Evolutionary conservation across 1,284 basidiomycete genomes (phyloP).

Genomic region (Sporisorium reilianum): DNA sequence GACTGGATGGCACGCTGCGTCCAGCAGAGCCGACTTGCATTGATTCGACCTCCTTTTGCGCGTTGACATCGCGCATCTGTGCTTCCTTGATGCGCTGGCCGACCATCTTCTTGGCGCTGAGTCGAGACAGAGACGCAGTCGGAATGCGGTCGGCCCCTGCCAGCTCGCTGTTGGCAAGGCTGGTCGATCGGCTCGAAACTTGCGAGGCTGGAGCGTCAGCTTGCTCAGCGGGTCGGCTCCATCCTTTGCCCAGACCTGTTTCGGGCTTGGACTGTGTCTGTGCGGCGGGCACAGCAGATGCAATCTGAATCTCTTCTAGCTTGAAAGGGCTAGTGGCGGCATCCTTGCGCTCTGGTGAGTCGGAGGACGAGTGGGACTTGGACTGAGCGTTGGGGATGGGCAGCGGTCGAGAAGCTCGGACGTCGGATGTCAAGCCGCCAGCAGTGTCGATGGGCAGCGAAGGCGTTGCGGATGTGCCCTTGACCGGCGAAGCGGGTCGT

Average conservation of each 20-base stretch:
- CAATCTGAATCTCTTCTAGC: constrained; percentile 30
- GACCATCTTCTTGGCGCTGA: constrained; percentile 60
- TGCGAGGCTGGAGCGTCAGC: constrained; percentile 18
- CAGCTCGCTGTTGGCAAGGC: constrained; percentile 24
- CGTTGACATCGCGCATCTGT: constrained; percentile 46
- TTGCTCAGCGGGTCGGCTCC: constrained; percentile 26
- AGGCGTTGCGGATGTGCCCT: constrained; percentile 14
- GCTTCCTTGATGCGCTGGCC: constrained; percentile 63
- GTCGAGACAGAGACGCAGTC: constrained; percentile 55
- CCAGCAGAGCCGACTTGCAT: constrained; percentile 27
- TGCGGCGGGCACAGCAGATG: constrained; percentile 16
- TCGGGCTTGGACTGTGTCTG: constrained; percentile 20
- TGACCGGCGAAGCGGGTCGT: constrained; percentile 39
- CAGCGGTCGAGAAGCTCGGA: constrained; percentile 29
- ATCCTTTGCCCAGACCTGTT: constrained; percentile 26
- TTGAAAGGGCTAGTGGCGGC: constrained; percentile 55
- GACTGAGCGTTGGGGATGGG: constrained; percentile 32
- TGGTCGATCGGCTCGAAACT: constrained; percentile 19
- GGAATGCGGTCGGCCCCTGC: constrained; percentile 45
- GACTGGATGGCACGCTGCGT: constrained; percentile 38
- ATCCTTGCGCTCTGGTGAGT: constrained; percentile 41
- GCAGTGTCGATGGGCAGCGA: background rate
- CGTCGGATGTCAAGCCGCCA: background rate
- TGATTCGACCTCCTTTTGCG: constrained; percentile 37
- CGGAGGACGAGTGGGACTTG: constrained; percentile 15